Evolutionary conservation across 2,329 filamentous ascomycete species (phyloP), one percentile per base, ranked within the genome.

Genomic region (Mycosphaerelloides madeirae): DNA sequence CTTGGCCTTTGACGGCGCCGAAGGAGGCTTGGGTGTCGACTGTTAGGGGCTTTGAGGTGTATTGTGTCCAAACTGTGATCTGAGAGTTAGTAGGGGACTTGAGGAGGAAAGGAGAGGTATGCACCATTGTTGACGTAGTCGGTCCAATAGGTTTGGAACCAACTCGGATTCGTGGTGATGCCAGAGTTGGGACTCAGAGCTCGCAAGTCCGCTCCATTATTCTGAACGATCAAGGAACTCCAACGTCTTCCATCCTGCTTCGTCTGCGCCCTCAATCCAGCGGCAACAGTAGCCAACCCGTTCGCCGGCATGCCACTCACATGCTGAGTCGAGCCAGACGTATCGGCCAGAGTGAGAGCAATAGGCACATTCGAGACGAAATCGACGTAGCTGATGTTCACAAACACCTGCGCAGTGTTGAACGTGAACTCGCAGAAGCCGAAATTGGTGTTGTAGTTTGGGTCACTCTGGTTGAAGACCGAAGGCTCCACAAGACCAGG

Each of bases 1-100:
- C 59, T 7, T 56, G 49, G 16, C 79, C 73, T 14, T 59, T 61
- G 6, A 63, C 60, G 28, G 62, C 68, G 15, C 81, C 81, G 13
- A 68, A 70, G 1, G 64, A 69, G 2, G 76, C 76, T 65, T 87
- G 83, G 2, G 83, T 87, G 66, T 87, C 75, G 65, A 87, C 73
- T 2, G 64, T 74, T 41, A 84, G 58, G 0, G 68, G 60, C 32
- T 68, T 60, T 6, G 57, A 60, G 16, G 59, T 52, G 60, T 76
- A 79, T 15, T 69, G 67, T 25, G 61, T 50, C 69, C 73, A 80
- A 2, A 78, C 76, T 43, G 25, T 11, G 20, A 6, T 29, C 14
- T 3, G 22, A 40, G 31, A 29, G n/a, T 29, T 18, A 20, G 38
- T 22, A 7, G 22, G 6, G 14, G 15, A 31, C 6, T 12, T n/a